phyloP scores from a whole-genome alignment of 371 early-diverging fungal species.

The Apophysomyces ossiformis region DNA sequence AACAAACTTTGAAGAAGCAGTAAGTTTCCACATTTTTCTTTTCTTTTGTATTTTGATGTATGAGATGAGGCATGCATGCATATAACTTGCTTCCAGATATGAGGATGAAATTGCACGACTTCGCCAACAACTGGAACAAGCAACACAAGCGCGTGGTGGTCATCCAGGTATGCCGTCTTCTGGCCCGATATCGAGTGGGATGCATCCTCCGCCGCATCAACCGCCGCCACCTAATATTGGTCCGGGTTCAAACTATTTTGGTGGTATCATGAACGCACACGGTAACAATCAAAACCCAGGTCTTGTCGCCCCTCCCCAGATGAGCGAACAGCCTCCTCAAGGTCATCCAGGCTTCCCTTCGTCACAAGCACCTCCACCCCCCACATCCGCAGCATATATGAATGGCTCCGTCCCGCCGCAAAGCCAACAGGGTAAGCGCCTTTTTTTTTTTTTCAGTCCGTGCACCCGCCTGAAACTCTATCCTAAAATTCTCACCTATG shows the following conservation, averaged over 20 bases:
- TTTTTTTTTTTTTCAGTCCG: too few species aligned
- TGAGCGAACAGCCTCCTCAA: conserved; percentile 34
- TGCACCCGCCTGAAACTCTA: too few species aligned
- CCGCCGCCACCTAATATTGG: conserved; percentile 52
- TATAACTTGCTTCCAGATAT: conserved; percentile 26
- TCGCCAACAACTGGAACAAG: conserved; percentile 35
- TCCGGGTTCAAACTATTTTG: conserved; percentile 55
- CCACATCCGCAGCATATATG: conserved; percentile 20
- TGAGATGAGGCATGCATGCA: neutral
- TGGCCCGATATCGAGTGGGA: conserved; percentile 12
- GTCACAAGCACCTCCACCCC: conserved; percentile 16
- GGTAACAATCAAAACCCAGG: conserved; percentile 37
- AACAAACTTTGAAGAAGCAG: conserved; percentile 78
- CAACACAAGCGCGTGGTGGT: conserved; percentile 33
- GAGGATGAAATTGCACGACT: conserved; percentile 36
- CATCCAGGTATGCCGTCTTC: conserved; percentile 27
- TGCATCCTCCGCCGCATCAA: conserved; percentile 25
- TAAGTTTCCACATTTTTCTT: conserved; percentile 23
- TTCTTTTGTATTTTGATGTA: neutral
- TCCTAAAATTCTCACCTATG: too few species aligned
- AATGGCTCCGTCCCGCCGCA: conserved; percentile 17
- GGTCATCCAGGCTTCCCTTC: conserved; percentile 21
- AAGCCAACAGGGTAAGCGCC: neutral
- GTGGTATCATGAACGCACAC: conserved; percentile 51
- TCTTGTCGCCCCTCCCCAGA: conserved; percentile 45